Conservation (phyloP, 305 asterid species). For the Solanum hybrid region DNA sequence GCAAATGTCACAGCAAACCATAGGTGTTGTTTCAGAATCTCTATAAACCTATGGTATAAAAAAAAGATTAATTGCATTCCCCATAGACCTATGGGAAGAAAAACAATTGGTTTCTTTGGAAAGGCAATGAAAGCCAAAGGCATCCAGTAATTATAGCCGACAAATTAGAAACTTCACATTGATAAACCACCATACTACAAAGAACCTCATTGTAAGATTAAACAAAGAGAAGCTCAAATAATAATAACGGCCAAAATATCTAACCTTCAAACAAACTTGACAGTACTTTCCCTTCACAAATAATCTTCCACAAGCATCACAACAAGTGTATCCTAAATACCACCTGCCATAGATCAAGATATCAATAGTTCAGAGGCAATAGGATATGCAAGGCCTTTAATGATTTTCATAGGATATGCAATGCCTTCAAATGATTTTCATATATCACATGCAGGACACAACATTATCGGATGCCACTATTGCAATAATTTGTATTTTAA, state of each 20-base stretch:
- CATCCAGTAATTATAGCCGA: background rate
- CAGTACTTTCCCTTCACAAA: constrained; percentile 93
- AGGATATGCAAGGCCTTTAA: background rate
- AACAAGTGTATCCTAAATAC: constrained; percentile 96
- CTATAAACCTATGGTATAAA: constrained; percentile 68
- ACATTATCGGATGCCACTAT: background rate
- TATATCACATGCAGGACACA: background rate
- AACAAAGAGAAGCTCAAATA: background rate
- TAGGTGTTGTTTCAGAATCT: constrained; percentile 98
- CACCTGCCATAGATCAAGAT: constrained; percentile 58
- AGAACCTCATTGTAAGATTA: background rate
- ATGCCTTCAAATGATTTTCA: background rate
- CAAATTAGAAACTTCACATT: background rate
- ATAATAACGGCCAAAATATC: background rate
- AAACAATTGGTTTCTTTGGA: background rate
- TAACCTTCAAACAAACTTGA: constrained; percentile 95
- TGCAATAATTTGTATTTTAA: background rate
- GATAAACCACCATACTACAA: background rate
- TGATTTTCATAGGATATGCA: background rate
- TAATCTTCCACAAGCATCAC: constrained; percentile 99
- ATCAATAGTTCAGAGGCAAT: constrained; percentile 8
- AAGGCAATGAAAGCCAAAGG: background rate
- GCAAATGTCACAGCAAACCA: constrained; percentile 98
- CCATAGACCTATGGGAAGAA: background rate
- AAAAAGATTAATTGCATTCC: background rate